Conservation (phyloP, 257 asterid genomes). For the Handroanthus guayacan region DNA sequence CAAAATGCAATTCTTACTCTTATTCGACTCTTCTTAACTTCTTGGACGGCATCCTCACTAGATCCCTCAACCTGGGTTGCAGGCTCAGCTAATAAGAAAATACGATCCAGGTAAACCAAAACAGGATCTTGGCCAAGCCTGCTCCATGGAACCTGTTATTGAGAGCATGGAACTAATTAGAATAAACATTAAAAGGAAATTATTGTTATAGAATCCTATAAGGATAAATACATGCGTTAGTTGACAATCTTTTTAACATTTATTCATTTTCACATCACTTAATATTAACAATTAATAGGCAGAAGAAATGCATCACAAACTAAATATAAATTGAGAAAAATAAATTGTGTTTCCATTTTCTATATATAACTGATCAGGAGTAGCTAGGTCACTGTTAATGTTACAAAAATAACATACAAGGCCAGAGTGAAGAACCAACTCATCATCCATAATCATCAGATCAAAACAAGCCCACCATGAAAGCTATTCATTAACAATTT, state of each 20-base stretch:
- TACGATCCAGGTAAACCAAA: conserved; percentile 87
- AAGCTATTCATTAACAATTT: not conserved
- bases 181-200: conserved; percentile 15
- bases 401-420: not conserved
- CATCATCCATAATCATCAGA: conserved; percentile 1
- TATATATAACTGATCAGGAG: not conserved
- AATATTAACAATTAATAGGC: no score
- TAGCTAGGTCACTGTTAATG: not conserved
- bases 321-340: not conserved
- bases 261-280: no score
- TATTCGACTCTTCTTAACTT: conserved; percentile 81
- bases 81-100: conserved; percentile 94
- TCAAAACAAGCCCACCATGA: not conserved
- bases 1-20: conserved; percentile 58
- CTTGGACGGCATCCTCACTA: conserved; percentile 95
- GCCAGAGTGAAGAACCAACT: conserved; percentile 12
- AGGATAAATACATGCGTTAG: not conserved
- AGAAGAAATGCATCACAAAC: not conserved
- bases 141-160: conserved; percentile 98
- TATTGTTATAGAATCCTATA: not conserved
- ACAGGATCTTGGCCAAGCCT: conserved; percentile 99
- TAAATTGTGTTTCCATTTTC: not conserved
- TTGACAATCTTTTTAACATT: no score
- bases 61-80: conserved; percentile 95
- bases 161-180: conserved; percentile 29